A percentile compares a stretch with the other conserved stretches of the same genome.
phyloP scores from a whole-genome alignment of 2,329 filamentous ascomycete species.

The Beauveria pseudobassiana region DNA sequence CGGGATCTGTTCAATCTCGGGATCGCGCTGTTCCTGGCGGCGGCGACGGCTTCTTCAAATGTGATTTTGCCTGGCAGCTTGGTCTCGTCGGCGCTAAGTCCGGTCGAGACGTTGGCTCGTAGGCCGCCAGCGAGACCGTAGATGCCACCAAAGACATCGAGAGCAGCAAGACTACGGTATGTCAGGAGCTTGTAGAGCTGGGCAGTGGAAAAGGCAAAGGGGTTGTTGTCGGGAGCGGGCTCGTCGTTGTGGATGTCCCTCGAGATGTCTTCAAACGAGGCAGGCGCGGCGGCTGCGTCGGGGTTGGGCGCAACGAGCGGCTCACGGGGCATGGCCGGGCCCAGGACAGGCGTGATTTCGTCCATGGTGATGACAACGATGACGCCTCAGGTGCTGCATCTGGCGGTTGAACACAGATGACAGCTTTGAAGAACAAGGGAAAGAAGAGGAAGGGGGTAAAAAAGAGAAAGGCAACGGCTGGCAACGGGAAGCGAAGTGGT shows the following conservation, averaged over 20 bases:
- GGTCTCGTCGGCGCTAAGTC: constrained; percentile 44
- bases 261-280: constrained; percentile 6
- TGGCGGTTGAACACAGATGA: not conserved
- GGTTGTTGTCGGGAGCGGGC: constrained; percentile 27
- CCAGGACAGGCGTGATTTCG: constrained; percentile 20
- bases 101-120: constrained; percentile 38
- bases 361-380: constrained; percentile 20
- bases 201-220: constrained; percentile 46
- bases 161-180: constrained; percentile 40
- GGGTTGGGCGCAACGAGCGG: not conserved
- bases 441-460: not conserved
- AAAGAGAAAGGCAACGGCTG: not conserved
- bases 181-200: constrained; percentile 47
- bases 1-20: constrained; percentile 12
- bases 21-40: constrained; percentile 26
- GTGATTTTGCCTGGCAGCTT: constrained; percentile 35
- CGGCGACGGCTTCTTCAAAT: constrained; percentile 41
- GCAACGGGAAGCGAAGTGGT: not conserved
- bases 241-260: constrained; percentile 21
- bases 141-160: constrained; percentile 45
- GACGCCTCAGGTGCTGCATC: constrained; percentile 14
- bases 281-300: not conserved
- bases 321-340: constrained; percentile 8
- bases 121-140: constrained; percentile 44
- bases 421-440: not conserved